Evolutionary conservation across 768 basidiomycete species (phyloP), one percentile per base, ranked within the genome.

Genomic region (Coprinopsis marcescibilis): DNA sequence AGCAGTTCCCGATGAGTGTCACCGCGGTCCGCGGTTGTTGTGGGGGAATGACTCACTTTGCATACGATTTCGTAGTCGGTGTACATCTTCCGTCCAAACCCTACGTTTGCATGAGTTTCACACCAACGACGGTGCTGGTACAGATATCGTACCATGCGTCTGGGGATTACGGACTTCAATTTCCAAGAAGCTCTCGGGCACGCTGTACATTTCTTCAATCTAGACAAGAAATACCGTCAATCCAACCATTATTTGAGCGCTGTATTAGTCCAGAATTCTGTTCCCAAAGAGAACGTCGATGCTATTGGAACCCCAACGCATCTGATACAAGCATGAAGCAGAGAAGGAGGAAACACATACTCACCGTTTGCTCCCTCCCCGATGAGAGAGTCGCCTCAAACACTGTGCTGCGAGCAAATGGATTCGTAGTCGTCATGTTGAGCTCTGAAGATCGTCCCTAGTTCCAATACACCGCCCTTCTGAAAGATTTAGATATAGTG

Each of bases 61-160:
- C 92, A 96, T 36, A 97, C 85, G 48, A 99, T 85, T 70, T 99
- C 96, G 60, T 98, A 98, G 73, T 98, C 95, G 33, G 96, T 99
- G 68, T 89, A 99, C 94, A 95, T 95, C 77, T 97, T 97, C 57
- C 96, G 75, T 23, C 96, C 95, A 58, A 94, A 92, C 24, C 93
- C 93, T 92, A 61, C 1, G 42, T 20, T 29, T 26, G 24, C 14
- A 25, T 37, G 30, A 50, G 20, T 53, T 37, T 41, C 24, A 43
- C 32, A 48, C 38, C 34, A 34, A 36, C 20, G n/a, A 34, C 39
- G 5, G 15, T 21, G 26, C 33, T 25, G 36, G 14, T 6, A 26
- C 39, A 24, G 21, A 48, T 51, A 37, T 55, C 78, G 55, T 55
- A 91, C 94, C 95, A 56, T 97, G 95, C 0, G 95, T 99, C 67